Conservation (phyloP, 148 eudicot genomes). For the Fagopyrum homotropicum region DNA sequence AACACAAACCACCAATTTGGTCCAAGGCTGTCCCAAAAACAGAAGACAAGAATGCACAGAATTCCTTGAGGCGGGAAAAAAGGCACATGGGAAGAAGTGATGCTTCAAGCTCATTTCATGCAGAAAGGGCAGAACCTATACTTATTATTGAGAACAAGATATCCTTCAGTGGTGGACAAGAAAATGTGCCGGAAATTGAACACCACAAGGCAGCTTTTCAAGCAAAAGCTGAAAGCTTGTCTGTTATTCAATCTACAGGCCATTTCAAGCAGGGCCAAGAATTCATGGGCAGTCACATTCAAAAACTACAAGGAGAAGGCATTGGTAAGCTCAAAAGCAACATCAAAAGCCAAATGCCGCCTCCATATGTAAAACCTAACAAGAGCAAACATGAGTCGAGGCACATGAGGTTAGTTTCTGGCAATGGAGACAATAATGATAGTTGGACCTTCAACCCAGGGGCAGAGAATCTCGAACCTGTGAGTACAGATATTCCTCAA, state of each 20-base stretch:
- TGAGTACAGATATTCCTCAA: slow-evolving; percentile 5
- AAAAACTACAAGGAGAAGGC: slow-evolving; percentile 32
- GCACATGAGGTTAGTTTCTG: slow-evolving; percentile 13
- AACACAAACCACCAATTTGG: slow-evolving; percentile 22
- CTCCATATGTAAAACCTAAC: slow-evolving; percentile 64
- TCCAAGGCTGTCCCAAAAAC: slow-evolving; percentile 24
- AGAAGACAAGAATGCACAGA: slow-evolving; percentile 21
- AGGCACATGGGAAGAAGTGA: slow-evolving; percentile 20
- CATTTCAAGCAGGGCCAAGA: slow-evolving; percentile 19
- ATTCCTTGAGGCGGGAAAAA: slow-evolving; percentile 23
- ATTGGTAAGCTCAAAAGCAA: slow-evolving; percentile 34
- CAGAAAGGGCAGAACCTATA: slow-evolving; percentile 24
- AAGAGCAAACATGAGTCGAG: slow-evolving; percentile 28
- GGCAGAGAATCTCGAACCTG: slow-evolving; percentile 12
- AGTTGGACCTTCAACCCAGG: slow-evolving; percentile 19
- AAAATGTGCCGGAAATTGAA: slow-evolving; percentile 20
- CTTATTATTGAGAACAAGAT: not conserved
- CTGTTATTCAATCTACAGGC: slow-evolving; percentile 20
- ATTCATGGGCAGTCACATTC: slow-evolving; percentile 18
- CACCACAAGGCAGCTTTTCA: slow-evolving; percentile 11
- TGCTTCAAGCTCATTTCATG: slow-evolving; percentile 27
- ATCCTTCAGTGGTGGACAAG: not conserved
- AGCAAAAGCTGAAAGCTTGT: slow-evolving; percentile 25
- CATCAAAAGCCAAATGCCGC: slow-evolving; percentile 40
- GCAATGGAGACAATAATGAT: slow-evolving; percentile 17